Percentiles rank a stretch among this genome's conserved stretches.
These are phyloP conservation scores for Ganoderma resinaceum DNA, from an alignment of 1,284 basidiomycete genomes.

Conservation along the genomic window DNA sequence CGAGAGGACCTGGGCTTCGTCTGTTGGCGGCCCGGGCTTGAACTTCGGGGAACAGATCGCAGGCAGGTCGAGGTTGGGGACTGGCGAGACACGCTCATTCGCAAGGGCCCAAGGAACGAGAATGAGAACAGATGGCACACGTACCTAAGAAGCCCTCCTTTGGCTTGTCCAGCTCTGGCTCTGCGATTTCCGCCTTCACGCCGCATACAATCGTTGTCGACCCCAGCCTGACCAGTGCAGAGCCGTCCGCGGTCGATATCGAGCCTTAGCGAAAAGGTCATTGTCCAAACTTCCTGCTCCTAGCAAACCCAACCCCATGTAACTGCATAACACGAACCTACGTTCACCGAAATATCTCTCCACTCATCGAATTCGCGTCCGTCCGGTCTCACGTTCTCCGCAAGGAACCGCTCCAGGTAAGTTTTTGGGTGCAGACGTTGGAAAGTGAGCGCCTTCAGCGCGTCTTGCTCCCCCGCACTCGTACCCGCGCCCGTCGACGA, in stretches of 20 bases:
- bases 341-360: conserved; percentile 75
- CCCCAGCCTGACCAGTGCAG: conserved; percentile 88
- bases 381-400: conserved; percentile 77
- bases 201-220: conserved; percentile 93
- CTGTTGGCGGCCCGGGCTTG: conserved; percentile 92
- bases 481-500: conserved; percentile 18
- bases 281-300: not conserved
- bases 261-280: conserved; percentile 59
- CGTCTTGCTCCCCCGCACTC: conserved; percentile 31
- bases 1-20: conserved; percentile 91
- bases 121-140: conserved; percentile 30
- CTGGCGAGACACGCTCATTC: conserved; percentile 43
- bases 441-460: conserved; percentile 73
- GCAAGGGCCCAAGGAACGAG: not conserved
- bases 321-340: conserved; percentile 57
- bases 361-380: conserved; percentile 69
- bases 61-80: conserved; percentile 90
- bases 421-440: conserved; percentile 83
- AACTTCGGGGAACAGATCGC: conserved; percentile 93
- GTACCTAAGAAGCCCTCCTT: conserved; percentile 84
- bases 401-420: conserved; percentile 83
- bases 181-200: conserved; percentile 93
- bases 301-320: not conserved
- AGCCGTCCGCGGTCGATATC: conserved; percentile 90
- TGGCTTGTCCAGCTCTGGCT: conserved; percentile 82